phyloP scores from a whole-genome alignment of 345 rosid species.

The Pseudoturritis turrita region DNA sequence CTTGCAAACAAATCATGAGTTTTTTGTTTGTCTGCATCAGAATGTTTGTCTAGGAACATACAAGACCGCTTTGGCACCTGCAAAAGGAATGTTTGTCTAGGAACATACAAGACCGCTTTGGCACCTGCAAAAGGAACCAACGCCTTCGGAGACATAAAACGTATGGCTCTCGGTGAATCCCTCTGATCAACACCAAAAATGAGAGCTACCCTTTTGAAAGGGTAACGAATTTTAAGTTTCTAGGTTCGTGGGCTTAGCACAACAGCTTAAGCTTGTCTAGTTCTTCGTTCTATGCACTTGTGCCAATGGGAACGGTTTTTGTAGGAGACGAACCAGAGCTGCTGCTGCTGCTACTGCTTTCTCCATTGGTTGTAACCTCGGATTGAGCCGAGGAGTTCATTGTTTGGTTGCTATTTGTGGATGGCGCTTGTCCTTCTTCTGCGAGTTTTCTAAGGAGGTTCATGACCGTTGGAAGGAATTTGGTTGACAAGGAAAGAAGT shows the following conservation, averaged over 20 bases:
- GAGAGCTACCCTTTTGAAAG: conserved; percentile 24
- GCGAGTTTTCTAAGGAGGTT: conserved; percentile 85
- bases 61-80: conserved; percentile 14
- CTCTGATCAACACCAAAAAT: conserved; percentile 36
- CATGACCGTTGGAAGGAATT: conserved; percentile 88
- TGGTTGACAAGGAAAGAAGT: conserved; percentile 72
- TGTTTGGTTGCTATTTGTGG: conserved; percentile 44
- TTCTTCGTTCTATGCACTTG: conserved; percentile 53
- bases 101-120: not conserved
- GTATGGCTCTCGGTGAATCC: conserved; percentile 27
- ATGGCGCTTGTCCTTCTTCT: conserved; percentile 68
- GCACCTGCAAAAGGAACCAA: conserved; percentile 33
- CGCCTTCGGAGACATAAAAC: conserved; percentile 41
- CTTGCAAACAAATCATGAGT: conserved; percentile 17
- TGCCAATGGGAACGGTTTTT: conserved; percentile 41
- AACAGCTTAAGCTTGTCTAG: conserved; percentile 27
- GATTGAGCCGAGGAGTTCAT: conserved; percentile 31
- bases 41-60: conserved; percentile 25
- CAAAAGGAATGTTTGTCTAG: conserved; percentile 20
- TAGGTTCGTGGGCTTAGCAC: conserved; percentile 2
- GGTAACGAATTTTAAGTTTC: conserved; percentile 19
- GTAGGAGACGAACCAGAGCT: conserved; percentile 37
- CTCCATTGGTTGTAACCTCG: conserved; percentile 40
- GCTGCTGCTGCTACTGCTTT: conserved; percentile 31
- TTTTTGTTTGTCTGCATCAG: conserved; percentile 9